A percentile compares a stretch with the other conserved stretches of the same genome.
Conservation (phyloP, 1,284 basidiomycete genomes). For the Rhodofomes roseus region DNA sequence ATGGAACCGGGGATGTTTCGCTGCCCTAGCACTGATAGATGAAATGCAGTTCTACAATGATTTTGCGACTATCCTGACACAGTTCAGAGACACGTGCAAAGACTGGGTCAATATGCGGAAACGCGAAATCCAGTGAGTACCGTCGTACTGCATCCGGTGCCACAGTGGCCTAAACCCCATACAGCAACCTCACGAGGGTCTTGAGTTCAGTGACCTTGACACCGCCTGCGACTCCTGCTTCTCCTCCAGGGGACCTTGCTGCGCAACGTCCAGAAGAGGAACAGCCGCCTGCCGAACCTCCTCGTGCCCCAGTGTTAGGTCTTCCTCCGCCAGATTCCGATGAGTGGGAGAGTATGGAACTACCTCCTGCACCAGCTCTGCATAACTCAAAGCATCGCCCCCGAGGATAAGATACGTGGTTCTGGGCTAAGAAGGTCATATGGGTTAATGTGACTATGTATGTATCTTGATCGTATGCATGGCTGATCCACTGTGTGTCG, state of each 20-base stretch:
- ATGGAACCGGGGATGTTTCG: neutral
- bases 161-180: neutral
- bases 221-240: constrained; percentile 2
- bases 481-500: neutral
- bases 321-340: constrained; percentile 46
- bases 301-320: constrained; percentile 19
- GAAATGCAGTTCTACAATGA: constrained; percentile 78
- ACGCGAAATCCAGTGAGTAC: constrained; percentile 48
- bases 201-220: constrained; percentile 21
- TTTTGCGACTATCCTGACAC: constrained; percentile 63
- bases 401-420: neutral
- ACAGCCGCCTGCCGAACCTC: neutral
- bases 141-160: neutral
- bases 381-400: neutral
- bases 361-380: constrained; percentile 27
- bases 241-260: neutral
- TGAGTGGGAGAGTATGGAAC: constrained; percentile 42
- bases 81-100: constrained; percentile 75
- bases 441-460: neutral
- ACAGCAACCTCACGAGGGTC: constrained; percentile 20
- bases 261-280: neutral
- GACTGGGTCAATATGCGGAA: constrained; percentile 71
- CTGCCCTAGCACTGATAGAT: neutral
- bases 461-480: neutral
- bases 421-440: neutral